Evolutionary conservation across 148 eudicot genomes (phyloP).

Genomic region (Arctostaphylos glauca): DNA sequence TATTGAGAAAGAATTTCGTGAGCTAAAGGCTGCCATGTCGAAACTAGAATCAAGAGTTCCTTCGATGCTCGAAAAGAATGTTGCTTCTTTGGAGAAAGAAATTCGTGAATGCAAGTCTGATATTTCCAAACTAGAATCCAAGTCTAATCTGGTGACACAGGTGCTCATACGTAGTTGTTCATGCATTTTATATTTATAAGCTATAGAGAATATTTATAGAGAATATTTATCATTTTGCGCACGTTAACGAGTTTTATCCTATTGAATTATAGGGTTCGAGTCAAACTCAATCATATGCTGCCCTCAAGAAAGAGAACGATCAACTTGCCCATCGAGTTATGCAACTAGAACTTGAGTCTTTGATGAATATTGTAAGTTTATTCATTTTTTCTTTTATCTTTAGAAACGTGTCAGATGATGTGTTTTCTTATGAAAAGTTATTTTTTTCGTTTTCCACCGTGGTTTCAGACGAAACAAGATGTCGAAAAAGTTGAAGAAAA

Average conservation of each 20-base stretch:
- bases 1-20: too few species aligned
- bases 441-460: not conserved
- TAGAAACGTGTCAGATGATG: not conserved
- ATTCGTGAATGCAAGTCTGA: too few species aligned
- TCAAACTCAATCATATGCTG: not conserved
- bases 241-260: not conserved
- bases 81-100: too few species aligned
- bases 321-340: not conserved
- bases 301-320: slow-evolving; percentile 8
- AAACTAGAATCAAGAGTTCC: too few species aligned
- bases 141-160: too few species aligned
- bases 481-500: slow-evolving; percentile 1
- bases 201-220: too few species aligned
- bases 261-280: not conserved
- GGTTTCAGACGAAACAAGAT: not conserved
- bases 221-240: too few species aligned
- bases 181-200: too few species aligned
- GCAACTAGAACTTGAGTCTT: slow-evolving; percentile 12
- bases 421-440: not conserved
- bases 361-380: slow-evolving; percentile 1
- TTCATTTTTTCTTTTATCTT: not conserved
- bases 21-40: too few species aligned
- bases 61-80: too few species aligned
- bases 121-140: too few species aligned
- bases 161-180: too few species aligned